Percentiles rank a stretch among this genome's conserved stretches.
phyloP scores from a whole-genome alignment of 768 basidiomycete species.

The Russula brevipes region DNA sequence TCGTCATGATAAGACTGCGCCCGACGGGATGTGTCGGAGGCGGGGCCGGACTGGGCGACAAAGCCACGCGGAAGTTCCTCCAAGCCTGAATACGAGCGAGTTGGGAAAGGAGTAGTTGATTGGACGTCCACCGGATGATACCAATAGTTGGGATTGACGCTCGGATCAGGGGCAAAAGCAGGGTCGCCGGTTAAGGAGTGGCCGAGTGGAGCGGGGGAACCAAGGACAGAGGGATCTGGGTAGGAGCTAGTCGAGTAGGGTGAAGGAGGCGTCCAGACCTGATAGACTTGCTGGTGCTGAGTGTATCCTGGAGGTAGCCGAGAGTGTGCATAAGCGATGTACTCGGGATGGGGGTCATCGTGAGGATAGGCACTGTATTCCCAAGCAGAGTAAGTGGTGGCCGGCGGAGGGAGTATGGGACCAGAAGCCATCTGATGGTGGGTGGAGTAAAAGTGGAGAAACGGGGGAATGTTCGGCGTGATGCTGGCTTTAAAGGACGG shows the following conservation, averaged over 20 bases:
- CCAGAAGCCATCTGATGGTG: conserved; percentile 17
- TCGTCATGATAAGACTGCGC: conserved; percentile 14
- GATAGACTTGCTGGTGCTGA: conserved; percentile 10
- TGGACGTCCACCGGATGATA: not conserved
- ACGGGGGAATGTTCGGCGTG: not conserved
- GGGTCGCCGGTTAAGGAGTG: conserved; percentile 28
- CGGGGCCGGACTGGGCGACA: conserved; percentile 10
- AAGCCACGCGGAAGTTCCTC: conserved; percentile 17
- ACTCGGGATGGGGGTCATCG: conserved; percentile 7
- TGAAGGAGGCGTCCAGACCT: conserved; percentile 16
- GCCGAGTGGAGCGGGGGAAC: conserved; percentile 10
- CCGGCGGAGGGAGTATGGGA: conserved; percentile 3
- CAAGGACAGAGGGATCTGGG: not conserved
- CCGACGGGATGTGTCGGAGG: not conserved
- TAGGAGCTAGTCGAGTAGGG: conserved; percentile 17
- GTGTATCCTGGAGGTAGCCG: not conserved
- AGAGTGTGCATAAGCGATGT: conserved; percentile 2
- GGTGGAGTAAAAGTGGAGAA: conserved; percentile 13
- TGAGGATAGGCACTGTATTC: conserved; percentile 4
- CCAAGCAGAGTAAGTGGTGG: conserved; percentile 1
- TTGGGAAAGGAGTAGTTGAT: not conserved
- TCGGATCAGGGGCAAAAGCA: conserved; percentile 35
- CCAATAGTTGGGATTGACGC: conserved; percentile 30
- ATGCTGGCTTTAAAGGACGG: conserved; percentile 2
- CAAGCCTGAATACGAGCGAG: conserved; percentile 10